A percentile compares a stretch with the other conserved stretches of the same genome.
Conservation (phyloP, 805 yeast genomes). For the Metschnikowia hibisci region DNA sequence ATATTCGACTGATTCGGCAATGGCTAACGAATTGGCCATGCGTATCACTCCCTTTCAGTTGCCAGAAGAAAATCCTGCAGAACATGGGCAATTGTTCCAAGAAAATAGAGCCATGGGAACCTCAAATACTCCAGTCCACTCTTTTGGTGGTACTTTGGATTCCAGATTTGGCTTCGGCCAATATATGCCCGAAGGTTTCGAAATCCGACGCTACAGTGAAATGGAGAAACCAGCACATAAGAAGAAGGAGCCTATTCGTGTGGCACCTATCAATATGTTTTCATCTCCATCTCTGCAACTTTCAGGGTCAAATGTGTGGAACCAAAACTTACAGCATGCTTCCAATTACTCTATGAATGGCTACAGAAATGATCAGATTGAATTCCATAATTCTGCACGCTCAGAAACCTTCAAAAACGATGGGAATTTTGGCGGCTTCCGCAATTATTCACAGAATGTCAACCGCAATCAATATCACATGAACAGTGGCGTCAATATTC, state of each 20-base stretch:
- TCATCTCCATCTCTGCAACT: slow-evolving; percentile 6
- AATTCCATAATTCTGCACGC: neutral
- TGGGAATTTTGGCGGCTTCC: slow-evolving; percentile 6
- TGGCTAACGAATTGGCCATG: slow-evolving; percentile 17
- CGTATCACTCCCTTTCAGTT: slow-evolving; percentile 24
- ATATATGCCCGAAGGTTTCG: slow-evolving; percentile 1
- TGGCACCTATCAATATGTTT: neutral
- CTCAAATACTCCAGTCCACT: slow-evolving; percentile 17
- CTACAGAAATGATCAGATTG: neutral
- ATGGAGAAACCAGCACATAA: neutral
- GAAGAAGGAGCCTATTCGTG: slow-evolving; percentile 2
- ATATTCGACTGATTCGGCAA: slow-evolving; percentile 17
- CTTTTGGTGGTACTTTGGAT: slow-evolving; percentile 23
- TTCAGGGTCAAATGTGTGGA: slow-evolving; percentile 19
- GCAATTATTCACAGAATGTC: slow-evolving; percentile 5
- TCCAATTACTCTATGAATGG: neutral
- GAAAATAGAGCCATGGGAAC: neutral
- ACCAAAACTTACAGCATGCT: slow-evolving; percentile 7
- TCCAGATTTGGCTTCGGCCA: slow-evolving; percentile 12
- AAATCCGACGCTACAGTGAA: neutral
- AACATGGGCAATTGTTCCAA: slow-evolving; percentile 4
- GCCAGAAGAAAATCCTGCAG: slow-evolving; percentile 19
- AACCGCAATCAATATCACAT: slow-evolving; percentile 12
- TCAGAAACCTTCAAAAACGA: neutral
- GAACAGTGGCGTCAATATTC: slow-evolving; percentile 34